Conservation (phyloP, 169 alveolate species). For the Plasmodium adleri region DNA sequence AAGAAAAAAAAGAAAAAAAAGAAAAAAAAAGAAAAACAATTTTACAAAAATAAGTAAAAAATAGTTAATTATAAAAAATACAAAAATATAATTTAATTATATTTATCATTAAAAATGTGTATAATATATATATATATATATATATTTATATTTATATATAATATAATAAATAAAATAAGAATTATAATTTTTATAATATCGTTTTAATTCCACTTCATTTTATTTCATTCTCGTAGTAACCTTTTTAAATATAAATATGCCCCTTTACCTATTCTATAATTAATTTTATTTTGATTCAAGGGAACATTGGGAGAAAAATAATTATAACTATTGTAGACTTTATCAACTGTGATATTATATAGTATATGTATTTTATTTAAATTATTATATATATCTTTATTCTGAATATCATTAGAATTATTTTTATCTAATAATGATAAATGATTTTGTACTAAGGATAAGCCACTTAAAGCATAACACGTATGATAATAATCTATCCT, state of each 20-base stretch:
- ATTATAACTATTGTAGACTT: conserved; percentile 60
- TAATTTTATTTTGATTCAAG: conserved; percentile 39
- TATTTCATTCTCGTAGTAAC: conserved; percentile 3
- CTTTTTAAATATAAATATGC: conserved; percentile 68
- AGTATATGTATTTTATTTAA: conserved; percentile 65
- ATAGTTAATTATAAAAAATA: too few relatives aligned
- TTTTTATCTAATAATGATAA: conserved; percentile 7
- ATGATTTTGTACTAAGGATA: conserved; percentile 79
- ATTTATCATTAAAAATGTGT: too few relatives aligned
- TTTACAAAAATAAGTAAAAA: too few relatives aligned
- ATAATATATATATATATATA: too few relatives aligned
- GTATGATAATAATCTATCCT: conserved; percentile 96
- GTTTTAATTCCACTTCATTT: too few relatives aligned
- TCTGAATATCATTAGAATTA: not conserved
- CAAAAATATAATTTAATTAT: too few relatives aligned
- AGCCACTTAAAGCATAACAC: conserved; percentile 94
- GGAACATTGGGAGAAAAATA: conserved; percentile 64
- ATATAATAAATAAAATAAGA: too few relatives aligned
- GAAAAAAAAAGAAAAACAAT: too few relatives aligned
- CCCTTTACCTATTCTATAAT: conserved; percentile 64
- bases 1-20: too few relatives aligned
- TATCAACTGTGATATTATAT: conserved; percentile 58
- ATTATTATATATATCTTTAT: conserved; percentile 21
- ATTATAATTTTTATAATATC: too few relatives aligned
- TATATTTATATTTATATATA: too few relatives aligned